Evolutionary conservation across 2,329 filamentous ascomycete genomes (phyloP).

Genomic region (Fusarium pseudonygamai): DNA sequence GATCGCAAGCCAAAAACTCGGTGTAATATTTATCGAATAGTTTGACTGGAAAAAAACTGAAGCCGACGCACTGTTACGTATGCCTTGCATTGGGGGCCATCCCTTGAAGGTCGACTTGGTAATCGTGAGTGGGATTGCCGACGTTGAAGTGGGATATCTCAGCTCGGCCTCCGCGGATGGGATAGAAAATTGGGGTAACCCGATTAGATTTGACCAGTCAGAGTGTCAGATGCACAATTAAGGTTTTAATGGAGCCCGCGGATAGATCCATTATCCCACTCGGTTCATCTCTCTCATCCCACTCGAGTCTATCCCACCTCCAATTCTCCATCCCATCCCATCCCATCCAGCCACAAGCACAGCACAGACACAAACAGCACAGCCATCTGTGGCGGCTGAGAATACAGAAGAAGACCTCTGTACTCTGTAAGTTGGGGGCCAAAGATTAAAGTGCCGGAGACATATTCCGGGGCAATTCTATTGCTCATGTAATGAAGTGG

Average conservation of each 20-base stretch:
- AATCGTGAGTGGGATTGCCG: conserved; percentile 37
- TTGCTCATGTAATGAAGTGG: not conserved
- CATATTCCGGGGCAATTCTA: not conserved
- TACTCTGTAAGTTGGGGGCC: not conserved
- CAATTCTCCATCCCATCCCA: not conserved
- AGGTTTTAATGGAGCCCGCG: not conserved
- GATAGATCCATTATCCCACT: conserved; percentile 17
- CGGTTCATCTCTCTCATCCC: conserved; percentile 16
- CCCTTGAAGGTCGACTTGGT: conserved; percentile 31
- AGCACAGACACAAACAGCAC: not conserved
- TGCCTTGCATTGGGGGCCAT: conserved; percentile 11
- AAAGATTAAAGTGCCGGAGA: not conserved
- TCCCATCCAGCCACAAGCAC: not conserved
- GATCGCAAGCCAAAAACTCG: not conserved
- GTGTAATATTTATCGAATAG: not conserved
- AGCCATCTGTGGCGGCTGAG: not conserved
- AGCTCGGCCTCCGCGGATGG: not conserved
- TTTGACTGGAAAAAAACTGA: conserved; percentile 1
- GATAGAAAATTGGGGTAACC: not conserved
- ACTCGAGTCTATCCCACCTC: not conserved
- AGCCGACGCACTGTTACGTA: conserved; percentile 6
- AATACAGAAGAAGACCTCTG: not conserved
- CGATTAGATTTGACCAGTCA: not conserved
- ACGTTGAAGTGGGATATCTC: conserved; percentile 29
- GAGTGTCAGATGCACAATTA: rapidly evolving